Evolutionary conservation across 1,139 yeast genomes (phyloP), one percentile per base, ranked within the genome.

Genomic region (Magnusiomyces sp.): DNA sequence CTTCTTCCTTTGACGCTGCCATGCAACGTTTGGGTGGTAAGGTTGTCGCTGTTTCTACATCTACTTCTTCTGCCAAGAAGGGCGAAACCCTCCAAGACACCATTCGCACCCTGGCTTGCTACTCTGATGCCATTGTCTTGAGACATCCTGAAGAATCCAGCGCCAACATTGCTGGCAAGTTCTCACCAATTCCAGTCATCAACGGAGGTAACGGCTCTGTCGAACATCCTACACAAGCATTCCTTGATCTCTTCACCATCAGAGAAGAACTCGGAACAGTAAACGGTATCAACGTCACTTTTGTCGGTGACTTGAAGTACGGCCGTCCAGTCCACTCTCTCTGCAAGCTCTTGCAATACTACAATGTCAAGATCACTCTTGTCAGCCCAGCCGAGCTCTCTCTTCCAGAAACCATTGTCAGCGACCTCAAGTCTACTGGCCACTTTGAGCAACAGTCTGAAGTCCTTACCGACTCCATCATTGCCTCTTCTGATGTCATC

Each of bases 11-110:
- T 67, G 95, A 94, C 69, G 96, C 97, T 61, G 99, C 99, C 55
- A 94, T 94, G 98, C 97, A 94, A 76, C 85, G 99, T 74, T 77
- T 94, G 62, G 99, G 99, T 68, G 99, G 99, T 66, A 82, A 95
- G 69, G 96, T 90, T 59, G 86, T 94, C 59, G 79, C 95, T 49
- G 84, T 94, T 57, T 76, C 87, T 57, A 85, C 94, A 53, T 80
- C 79, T 54, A 76, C 92, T 43, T 89, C 97, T 19, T 88, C 97
- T 29, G 95, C 90, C 49, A 87, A 88, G 74, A 94, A 94, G 77
- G 99, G 99, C 58, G 99, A 94, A 75, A 86, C 97, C 47, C 76
- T 94, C 63, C 97, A 92, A 72, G 99, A 94, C 66, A 92, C 98
- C 45, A 80, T 94, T 59, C 81, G 98, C 71, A 81, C 97, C 14